Evolutionary conservation across 2,329 filamentous ascomycete species (phyloP), one percentile per base, ranked within the genome.

Genomic region (Pestalotiopsis sp.): DNA sequence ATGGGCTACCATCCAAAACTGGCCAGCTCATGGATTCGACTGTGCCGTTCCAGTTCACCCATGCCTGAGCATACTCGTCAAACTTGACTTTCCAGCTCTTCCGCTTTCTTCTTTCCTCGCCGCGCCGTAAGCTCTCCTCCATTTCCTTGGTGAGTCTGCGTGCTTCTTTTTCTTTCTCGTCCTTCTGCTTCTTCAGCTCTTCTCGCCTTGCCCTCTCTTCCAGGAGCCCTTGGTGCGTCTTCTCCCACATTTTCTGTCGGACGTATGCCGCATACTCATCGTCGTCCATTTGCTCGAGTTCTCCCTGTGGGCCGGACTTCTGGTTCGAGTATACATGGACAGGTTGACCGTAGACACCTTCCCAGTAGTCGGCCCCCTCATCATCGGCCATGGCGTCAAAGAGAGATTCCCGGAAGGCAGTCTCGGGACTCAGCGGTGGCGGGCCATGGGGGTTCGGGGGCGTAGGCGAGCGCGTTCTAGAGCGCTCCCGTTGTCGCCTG

Each of bases 351-450:
- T 98, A 99, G n/a, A 99, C 93, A 17, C 90, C 89, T 79, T 98
- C 92, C 96, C 96, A 99, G 83, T 96, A 99, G 7, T 90, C 89
- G 2, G 96, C 96, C 61, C 95, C 96, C 81, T 99, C 96, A 77
- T 98, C 95, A 80, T 99, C 96, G 49, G 94, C 95, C 80, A 99
- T 91, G 39, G 96, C 96, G 79, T 99, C 96, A 82, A 98, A 98
- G 4, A 99, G 90, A 0, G 94, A 97, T 79, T 97, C 93, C 38
- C 93, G 91, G 79, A 99, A 99, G 0, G 95, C 94, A 0, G 87
- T 84, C 56, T 94, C 91, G 0, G 93, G 86, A 73, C 92, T 89
- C 17, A 93, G 83, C 0, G 83, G 78, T 2, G 81, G 80, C 3
- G 80, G 79, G 0, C 83, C 82, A 73, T 83, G 80, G 0, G 85